phyloP scores from a whole-genome alignment of 2,329 filamentous ascomycete species.

The Juglanconis oblonga region DNA sequence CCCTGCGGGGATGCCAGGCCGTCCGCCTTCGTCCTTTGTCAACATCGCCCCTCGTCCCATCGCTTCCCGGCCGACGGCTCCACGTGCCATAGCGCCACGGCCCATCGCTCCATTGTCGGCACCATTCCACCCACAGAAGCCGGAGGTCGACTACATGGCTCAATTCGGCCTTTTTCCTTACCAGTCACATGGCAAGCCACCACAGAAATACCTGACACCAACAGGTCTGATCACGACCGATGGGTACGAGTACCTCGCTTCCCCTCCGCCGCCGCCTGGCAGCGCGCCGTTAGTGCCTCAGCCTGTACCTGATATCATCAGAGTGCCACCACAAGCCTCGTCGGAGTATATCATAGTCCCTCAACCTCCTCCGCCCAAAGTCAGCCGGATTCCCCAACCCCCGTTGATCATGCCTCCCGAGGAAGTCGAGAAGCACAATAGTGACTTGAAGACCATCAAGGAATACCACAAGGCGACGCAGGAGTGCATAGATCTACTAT shows the following conservation, averaged over 20 bases:
- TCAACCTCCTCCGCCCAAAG: not conserved
- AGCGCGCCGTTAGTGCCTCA: not conserved
- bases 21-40: not conserved
- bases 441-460: not conserved
- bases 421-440: not conserved
- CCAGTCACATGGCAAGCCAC: not conserved
- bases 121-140: not conserved
- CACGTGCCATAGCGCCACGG: not conserved
- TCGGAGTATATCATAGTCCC: not conserved
- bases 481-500: conserved; percentile 9
- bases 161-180: conserved; percentile 6
- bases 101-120: not conserved
- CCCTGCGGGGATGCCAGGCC: not conserved
- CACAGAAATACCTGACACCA: conserved; percentile 2
- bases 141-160: conserved; percentile 8
- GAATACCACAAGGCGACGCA: not conserved
- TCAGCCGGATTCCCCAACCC: conserved; percentile 2
- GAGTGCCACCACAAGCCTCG: not conserved
- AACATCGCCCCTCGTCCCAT: not conserved
- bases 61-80: not conserved
- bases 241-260: conserved; percentile 10
- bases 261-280: not conserved
- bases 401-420: conserved; percentile 4
- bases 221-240: conserved; percentile 1
- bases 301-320: not conserved